Conservation (phyloP, 2,329 filamentous ascomycete genomes). For the Aspergillus sp. region DNA sequence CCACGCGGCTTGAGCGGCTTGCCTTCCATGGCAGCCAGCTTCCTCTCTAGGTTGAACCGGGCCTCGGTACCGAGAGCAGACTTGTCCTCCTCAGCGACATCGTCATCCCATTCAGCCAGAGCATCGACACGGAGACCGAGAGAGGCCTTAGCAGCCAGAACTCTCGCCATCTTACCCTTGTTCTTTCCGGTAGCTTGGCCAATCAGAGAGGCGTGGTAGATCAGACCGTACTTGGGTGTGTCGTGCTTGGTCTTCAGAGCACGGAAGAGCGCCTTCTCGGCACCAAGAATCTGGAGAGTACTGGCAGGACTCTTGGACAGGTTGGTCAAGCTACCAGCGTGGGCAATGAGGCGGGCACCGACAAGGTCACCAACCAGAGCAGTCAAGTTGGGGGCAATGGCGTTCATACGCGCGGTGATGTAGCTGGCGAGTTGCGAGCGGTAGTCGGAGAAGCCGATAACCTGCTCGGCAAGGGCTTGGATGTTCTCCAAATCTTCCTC, state of each 20-base stretch:
- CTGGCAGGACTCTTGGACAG: slow-evolving; percentile 92
- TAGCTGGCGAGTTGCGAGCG: slow-evolving; percentile 84
- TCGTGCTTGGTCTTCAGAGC: slow-evolving; percentile 99
- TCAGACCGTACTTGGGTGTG: slow-evolving; percentile 95
- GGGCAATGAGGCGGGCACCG: slow-evolving; percentile 89
- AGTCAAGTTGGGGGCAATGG: slow-evolving; percentile 93
- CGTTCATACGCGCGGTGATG: slow-evolving; percentile 89
- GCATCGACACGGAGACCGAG: slow-evolving; percentile 93
- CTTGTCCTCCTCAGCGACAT: slow-evolving; percentile 86
- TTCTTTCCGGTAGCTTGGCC: slow-evolving; percentile 97
- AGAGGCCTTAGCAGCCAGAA: slow-evolving; percentile 89
- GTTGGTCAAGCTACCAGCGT: slow-evolving; percentile 90
- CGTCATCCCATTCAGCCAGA: slow-evolving; percentile 73
- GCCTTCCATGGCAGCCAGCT: slow-evolving; percentile 69
- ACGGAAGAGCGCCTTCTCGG: slow-evolving; percentile 97
- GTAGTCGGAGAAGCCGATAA: slow-evolving; percentile 88
- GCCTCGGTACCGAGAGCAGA: slow-evolving; percentile 70
- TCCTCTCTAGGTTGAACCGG: slow-evolving; percentile 50
- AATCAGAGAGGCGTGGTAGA: slow-evolving; percentile 89
- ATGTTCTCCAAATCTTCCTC: slow-evolving; percentile 92
- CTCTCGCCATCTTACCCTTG: slow-evolving; percentile 98
- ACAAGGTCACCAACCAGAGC: slow-evolving; percentile 90
- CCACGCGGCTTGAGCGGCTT: slow-evolving; percentile 81
- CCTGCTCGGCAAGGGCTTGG: slow-evolving; percentile 85
- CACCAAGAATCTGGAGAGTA: slow-evolving; percentile 96